A percentile compares a stretch with the other conserved stretches of the same genome.
phyloP scores from a whole-genome alignment of 1,284 basidiomycete genomes.

The Xerocomus nothofagi region DNA sequence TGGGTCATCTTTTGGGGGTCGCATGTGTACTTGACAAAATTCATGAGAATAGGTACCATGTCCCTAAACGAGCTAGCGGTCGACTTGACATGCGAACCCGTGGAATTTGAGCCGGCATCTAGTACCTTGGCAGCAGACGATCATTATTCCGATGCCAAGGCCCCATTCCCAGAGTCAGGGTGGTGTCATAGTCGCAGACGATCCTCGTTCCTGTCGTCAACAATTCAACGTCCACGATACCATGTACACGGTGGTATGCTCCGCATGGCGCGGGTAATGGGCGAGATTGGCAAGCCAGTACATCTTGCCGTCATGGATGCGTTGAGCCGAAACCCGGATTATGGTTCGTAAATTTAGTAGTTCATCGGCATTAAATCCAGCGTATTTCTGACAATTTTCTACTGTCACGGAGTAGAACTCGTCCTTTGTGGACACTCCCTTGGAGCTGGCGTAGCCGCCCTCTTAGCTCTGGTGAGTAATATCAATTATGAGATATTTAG shows the following conservation, averaged over 20 bases:
- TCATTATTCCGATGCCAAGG: constrained; percentile 19
- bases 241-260: constrained; percentile 79
- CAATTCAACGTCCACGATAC: constrained; percentile 37
- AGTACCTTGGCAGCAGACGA: constrained; percentile 36
- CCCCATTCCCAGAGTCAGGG: constrained; percentile 34
- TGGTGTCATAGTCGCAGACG: constrained; percentile 23
- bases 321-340: constrained; percentile 63
- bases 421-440: constrained; percentile 84
- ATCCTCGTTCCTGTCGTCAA: constrained; percentile 25
- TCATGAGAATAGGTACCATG: constrained; percentile 60
- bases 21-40: constrained; percentile 5
- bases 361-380: not conserved
- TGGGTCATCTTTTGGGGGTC: constrained; percentile 18
- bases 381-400: constrained; percentile 9
- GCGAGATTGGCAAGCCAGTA: constrained; percentile 72
- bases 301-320: constrained; percentile 74
- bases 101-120: constrained; percentile 58
- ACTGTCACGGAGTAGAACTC: constrained; percentile 48
- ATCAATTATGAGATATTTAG: not conserved
- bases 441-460: constrained; percentile 80
- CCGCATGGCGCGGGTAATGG: constrained; percentile 77
- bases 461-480: constrained; percentile 66
- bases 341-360: constrained; percentile 48
- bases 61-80: constrained; percentile 82
- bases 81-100: constrained; percentile 75